These are phyloP conservation scores for Lipomyces japonicus DNA, from an alignment of 805 yeast species.

Conservation along the genomic window DNA sequence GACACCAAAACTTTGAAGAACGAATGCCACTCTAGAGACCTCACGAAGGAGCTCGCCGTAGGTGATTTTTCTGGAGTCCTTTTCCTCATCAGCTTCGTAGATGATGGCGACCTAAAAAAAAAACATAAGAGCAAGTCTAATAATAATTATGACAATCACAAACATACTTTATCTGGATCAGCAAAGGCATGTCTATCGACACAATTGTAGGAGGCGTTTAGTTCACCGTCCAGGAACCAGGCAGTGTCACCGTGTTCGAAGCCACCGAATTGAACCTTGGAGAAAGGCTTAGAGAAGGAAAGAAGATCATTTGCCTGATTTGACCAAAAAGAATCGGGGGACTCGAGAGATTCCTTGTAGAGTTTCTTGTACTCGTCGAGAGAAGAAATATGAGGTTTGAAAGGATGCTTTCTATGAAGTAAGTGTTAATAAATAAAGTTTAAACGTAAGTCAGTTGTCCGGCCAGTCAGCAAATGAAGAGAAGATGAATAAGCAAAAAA, in stretches of 20 bases:
- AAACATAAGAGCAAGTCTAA: no score
- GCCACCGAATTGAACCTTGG: slow-evolving; percentile 58
- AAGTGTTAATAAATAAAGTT: no score
- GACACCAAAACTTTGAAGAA: slow-evolving; percentile 79
- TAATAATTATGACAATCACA: no score
- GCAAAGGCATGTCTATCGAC: slow-evolving; percentile 92
- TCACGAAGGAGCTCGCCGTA: slow-evolving; percentile 81
- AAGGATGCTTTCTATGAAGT: slow-evolving; percentile 42
- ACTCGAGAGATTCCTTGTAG: slow-evolving; percentile 69
- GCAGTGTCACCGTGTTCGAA: slow-evolving; percentile 75
- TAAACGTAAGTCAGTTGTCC: no score
- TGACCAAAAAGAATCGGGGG: slow-evolving; percentile 80
- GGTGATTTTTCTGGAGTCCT: slow-evolving; percentile 67
- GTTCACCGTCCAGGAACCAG: slow-evolving; percentile 91
- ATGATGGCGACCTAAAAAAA: slow-evolving; percentile 50
- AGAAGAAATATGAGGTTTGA: slow-evolving; percentile 54
- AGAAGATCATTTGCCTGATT: slow-evolving; percentile 67
- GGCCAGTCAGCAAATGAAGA: no score
- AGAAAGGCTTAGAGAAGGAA: slow-evolving; percentile 76
- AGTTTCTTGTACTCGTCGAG: slow-evolving; percentile 65
- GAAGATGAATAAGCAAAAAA: no score
- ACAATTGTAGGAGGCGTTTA: slow-evolving; percentile 89
- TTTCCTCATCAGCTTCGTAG: slow-evolving; percentile 91
- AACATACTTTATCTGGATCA: slow-evolving; percentile 67
- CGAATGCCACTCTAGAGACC: slow-evolving; percentile 83